Evolutionary conservation across 1,139 yeast species (phyloP).

Genomic region (Scheffersomyces quercinus): DNA sequence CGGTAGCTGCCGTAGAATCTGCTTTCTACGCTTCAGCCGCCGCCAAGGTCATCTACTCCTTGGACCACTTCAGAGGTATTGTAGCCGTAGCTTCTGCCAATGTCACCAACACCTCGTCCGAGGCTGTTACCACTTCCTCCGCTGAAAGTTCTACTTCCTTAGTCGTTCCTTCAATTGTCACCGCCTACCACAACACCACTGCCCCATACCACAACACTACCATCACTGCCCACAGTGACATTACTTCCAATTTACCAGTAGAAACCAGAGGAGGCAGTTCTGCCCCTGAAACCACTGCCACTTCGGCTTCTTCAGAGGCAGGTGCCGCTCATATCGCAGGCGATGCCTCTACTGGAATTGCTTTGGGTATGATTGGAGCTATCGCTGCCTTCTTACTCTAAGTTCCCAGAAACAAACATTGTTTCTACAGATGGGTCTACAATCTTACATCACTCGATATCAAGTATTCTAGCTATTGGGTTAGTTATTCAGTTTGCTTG

Average conservation of each 20-base stretch:
- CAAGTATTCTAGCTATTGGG: too few relatives aligned
- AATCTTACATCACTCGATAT: too few relatives aligned
- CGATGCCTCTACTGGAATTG: conserved; percentile 37
- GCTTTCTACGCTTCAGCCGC: conserved; percentile 14
- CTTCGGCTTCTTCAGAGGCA: conserved; percentile 17
- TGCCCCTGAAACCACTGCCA: conserved; percentile 26
- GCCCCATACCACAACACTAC: conserved; percentile 5
- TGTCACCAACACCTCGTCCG: conserved; percentile 18
- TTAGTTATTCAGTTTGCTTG: too few relatives aligned
- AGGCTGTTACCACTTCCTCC: conserved; percentile 18
- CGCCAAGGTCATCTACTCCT: conserved; percentile 18
- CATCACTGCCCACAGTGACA: conserved; percentile 15
- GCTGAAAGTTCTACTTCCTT: conserved; percentile 11
- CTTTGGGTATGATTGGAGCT: conserved; percentile 53
- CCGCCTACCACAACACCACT: conserved; percentile 11
- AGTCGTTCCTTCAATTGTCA: conserved; percentile 3
- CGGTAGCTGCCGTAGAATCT: conserved; percentile 16
- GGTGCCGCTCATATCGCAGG: conserved; percentile 34
- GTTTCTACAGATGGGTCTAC: too few relatives aligned
- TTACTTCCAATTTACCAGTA: conserved; percentile 13
- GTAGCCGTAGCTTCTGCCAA: conserved; percentile 47
- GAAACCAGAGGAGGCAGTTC: conserved; percentile 14
- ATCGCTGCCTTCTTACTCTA: conserved; percentile 51
- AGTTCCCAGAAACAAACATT: conserved; percentile 3
- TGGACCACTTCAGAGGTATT: conserved; percentile 44